Conservation (phyloP, 176 grass and related monocot genomes). For the Ananas comosus region DNA sequence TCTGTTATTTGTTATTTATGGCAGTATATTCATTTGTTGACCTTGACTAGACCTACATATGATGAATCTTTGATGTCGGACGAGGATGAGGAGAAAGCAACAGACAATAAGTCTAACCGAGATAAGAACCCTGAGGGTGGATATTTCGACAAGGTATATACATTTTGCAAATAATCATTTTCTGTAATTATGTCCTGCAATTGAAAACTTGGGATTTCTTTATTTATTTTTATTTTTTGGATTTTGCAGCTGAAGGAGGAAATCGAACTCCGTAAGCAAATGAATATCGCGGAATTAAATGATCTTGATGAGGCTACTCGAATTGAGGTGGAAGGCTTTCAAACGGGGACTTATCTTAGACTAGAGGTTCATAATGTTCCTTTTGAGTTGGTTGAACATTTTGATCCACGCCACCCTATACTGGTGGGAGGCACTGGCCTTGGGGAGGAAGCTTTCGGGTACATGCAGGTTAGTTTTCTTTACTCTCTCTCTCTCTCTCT, state of each 20-base stretch:
- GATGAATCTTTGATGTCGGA: slow-evolving; percentile 58
- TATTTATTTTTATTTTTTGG: background rate
- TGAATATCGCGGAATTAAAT: slow-evolving; percentile 74
- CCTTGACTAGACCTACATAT: slow-evolving; percentile 79
- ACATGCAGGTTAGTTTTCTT: slow-evolving; percentile 63
- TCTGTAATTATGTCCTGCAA: slow-evolving; percentile 11
- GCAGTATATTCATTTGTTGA: slow-evolving; percentile 6
- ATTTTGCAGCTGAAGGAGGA: slow-evolving; percentile 78
- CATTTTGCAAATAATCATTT: background rate
- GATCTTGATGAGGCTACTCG: slow-evolving; percentile 80
- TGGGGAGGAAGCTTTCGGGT: slow-evolving; percentile 87
- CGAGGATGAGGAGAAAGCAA: slow-evolving; percentile 42
- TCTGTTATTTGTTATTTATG: background rate
- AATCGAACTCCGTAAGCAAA: slow-evolving; percentile 75
- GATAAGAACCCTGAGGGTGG: slow-evolving; percentile 46
- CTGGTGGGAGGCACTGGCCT: slow-evolving; percentile 83
- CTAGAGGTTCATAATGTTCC: slow-evolving; percentile 88
- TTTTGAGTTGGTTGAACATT: slow-evolving; percentile 90
- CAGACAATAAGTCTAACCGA: slow-evolving; percentile 43
- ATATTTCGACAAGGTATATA: slow-evolving; percentile 85
- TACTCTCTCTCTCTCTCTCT: background rate
- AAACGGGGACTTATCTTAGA: slow-evolving; percentile 76
- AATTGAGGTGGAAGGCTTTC: slow-evolving; percentile 85
- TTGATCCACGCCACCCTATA: slow-evolving; percentile 78
- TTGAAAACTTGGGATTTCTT: slow-evolving; percentile 12